Evolutionary conservation across 2,329 filamentous ascomycete genomes (phyloP).

Genomic region (Aphanoascus verrucosus): DNA sequence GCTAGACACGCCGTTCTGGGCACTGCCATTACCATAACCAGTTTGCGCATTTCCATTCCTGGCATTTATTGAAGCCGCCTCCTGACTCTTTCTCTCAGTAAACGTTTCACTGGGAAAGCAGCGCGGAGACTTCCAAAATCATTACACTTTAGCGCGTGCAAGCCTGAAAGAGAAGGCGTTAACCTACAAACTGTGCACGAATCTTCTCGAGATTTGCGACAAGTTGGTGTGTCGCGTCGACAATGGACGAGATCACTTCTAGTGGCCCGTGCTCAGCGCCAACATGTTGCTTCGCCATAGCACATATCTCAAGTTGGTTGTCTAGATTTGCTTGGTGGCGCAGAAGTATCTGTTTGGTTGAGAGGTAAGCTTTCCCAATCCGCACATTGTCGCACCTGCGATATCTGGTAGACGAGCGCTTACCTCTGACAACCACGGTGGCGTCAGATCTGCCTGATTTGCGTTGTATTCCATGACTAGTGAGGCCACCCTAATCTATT

Average conservation of each 20-base stretch:
- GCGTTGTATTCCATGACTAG: not conserved
- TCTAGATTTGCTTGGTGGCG: slow-evolving; percentile 33
- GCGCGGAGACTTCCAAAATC: not conserved
- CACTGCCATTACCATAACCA: not conserved
- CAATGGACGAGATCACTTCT: slow-evolving; percentile 27
- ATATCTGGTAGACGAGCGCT: not conserved
- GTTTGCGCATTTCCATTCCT: not conserved
- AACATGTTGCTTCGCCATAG: slow-evolving; percentile 26
- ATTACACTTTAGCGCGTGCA: not conserved
- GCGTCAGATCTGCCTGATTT: not conserved
- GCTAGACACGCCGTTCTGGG: slow-evolving; percentile 14
- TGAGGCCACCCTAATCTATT: not conserved
- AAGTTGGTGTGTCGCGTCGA: slow-evolving; percentile 31
- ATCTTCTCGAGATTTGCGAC: slow-evolving; percentile 29
- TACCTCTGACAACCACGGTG: not conserved
- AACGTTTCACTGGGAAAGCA: not conserved
- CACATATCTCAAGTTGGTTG: slow-evolving; percentile 32
- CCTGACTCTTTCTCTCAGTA: not conserved
- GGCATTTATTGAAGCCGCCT: not conserved
- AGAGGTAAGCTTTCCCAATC: not conserved
- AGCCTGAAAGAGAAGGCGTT: not conserved
- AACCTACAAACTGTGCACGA: slow-evolving; percentile 27
- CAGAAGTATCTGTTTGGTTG: slow-evolving; percentile 25
- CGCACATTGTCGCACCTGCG: not conserved
- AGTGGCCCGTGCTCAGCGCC: slow-evolving; percentile 22